Conservation (phyloP, 345 rosid genomes). For the Arabis hirsuta region DNA sequence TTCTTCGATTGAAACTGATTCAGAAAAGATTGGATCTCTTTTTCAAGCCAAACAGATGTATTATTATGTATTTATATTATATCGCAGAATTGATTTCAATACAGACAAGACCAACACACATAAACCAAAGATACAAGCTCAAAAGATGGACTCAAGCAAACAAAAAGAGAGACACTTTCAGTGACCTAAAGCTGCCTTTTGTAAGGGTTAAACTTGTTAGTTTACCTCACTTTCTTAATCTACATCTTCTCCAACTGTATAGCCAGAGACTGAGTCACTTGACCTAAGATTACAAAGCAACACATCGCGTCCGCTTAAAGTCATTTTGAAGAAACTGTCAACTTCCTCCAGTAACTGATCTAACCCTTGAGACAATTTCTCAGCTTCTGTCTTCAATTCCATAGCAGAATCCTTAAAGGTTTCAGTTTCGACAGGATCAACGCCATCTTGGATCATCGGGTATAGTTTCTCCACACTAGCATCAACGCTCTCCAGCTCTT, state of each 20-base stretch:
- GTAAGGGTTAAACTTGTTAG: conserved; percentile 16
- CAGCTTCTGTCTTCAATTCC: conserved; percentile 52
- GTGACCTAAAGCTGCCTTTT: conserved; percentile 18
- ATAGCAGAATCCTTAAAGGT: conserved; percentile 44
- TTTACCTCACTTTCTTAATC: conserved; percentile 38
- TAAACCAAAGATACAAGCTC: conserved; percentile 33
- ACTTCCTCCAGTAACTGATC: conserved; percentile 70
- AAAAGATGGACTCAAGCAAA: conserved; percentile 31
- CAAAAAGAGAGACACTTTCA: conserved; percentile 25
- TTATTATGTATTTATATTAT: conserved; percentile 18
- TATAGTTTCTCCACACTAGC: conserved; percentile 60
- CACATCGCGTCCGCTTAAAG: conserved; percentile 78
- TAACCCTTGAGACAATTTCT: conserved; percentile 65
- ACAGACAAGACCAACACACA: conserved; percentile 40
- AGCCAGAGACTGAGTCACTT: conserved; percentile 42
- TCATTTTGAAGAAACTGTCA: conserved; percentile 80
- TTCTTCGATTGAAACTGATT: background rate
- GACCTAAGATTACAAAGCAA: conserved; percentile 79
- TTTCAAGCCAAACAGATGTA: conserved; percentile 29
- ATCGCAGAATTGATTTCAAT: conserved; percentile 30
- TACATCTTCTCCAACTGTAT: conserved; percentile 46
- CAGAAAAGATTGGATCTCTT: background rate
- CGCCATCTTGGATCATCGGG: conserved; percentile 65
- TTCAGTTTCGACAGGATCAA: conserved; percentile 47
- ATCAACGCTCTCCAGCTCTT: conserved; percentile 70